Evolutionary conservation across 2,329 filamentous ascomycete species (phyloP).

Genomic region (Xylaria sp.): DNA sequence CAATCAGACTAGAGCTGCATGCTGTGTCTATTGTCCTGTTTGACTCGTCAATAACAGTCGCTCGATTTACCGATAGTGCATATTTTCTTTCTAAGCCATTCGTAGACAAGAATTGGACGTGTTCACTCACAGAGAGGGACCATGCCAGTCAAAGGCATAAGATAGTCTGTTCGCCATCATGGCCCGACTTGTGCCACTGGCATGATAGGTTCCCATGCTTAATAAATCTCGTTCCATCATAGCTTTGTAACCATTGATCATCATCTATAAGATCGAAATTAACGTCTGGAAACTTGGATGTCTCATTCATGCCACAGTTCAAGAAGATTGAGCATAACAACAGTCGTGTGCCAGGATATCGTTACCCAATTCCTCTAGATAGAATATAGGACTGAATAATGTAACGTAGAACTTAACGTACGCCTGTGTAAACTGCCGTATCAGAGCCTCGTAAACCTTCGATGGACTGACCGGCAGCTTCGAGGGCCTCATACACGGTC

Average conservation of each 20-base stretch:
- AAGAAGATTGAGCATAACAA: neutral
- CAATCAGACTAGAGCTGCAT: constrained; percentile 13
- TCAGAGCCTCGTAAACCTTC: constrained; percentile 8
- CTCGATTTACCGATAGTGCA: neutral
- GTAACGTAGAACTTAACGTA: neutral
- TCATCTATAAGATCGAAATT: neutral
- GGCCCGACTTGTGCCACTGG: neutral
- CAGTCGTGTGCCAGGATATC: neutral
- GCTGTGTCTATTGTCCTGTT: constrained; percentile 17
- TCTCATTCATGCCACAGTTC: neutral
- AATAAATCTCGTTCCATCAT: neutral
- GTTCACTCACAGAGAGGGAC: neutral
- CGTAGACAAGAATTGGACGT: neutral
- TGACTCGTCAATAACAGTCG: neutral
- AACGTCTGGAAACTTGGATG: neutral
- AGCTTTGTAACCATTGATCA: neutral
- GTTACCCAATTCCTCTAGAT: neutral
- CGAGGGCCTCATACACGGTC: constrained; percentile 20
- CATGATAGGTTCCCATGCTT: neutral
- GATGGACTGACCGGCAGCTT: neutral
- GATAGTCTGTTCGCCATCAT: neutral
- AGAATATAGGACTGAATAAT: neutral
- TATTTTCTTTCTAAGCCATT: neutral
- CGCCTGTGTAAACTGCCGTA: constrained; percentile 10
- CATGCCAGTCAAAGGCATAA: neutral